Percentiles rank a stretch among this genome's conserved stretches.
These are phyloP conservation scores for Diatrype stigma DNA, from an alignment of 2,329 filamentous ascomycete species.

Conservation along the genomic window DNA sequence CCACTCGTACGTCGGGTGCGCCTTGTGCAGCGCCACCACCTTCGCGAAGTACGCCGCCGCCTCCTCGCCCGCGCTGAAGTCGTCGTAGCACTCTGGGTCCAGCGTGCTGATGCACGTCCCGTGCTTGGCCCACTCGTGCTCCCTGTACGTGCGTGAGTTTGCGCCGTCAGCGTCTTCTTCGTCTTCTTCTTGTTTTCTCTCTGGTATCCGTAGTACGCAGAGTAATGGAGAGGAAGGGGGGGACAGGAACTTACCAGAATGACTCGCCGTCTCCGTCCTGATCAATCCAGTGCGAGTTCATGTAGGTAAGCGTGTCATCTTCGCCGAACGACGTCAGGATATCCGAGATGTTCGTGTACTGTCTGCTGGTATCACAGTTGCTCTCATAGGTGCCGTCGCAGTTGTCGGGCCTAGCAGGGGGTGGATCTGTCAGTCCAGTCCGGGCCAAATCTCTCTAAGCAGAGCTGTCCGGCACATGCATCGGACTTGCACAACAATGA, in stretches of 20 bases:
- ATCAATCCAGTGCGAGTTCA: constrained; percentile 70
- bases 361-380: constrained; percentile 58
- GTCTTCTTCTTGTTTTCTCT: too few species aligned
- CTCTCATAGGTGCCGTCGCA: constrained; percentile 68
- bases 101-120: constrained; percentile 70
- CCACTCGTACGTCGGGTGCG: constrained; percentile 59
- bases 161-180: too few species aligned
- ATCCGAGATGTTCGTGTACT: constrained; percentile 60
- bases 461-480: too few species aligned
- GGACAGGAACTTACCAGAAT: too few species aligned
- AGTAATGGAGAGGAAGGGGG: too few species aligned
- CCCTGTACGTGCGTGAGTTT: too few species aligned
- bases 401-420: constrained; percentile 49
- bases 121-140: constrained; percentile 73
- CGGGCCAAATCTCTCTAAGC: too few species aligned
- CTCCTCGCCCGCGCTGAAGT: constrained; percentile 58
- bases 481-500: too few species aligned
- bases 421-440: background rate
- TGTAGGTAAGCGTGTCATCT: constrained; percentile 57
- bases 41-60: constrained; percentile 66
- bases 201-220: too few species aligned
- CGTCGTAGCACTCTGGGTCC: constrained; percentile 60
- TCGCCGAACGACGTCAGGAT: constrained; percentile 46
- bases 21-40: constrained; percentile 62
- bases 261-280: constrained; percentile 58